Conservation (phyloP, 257 asterid genomes). For the Salvia splendens region DNA sequence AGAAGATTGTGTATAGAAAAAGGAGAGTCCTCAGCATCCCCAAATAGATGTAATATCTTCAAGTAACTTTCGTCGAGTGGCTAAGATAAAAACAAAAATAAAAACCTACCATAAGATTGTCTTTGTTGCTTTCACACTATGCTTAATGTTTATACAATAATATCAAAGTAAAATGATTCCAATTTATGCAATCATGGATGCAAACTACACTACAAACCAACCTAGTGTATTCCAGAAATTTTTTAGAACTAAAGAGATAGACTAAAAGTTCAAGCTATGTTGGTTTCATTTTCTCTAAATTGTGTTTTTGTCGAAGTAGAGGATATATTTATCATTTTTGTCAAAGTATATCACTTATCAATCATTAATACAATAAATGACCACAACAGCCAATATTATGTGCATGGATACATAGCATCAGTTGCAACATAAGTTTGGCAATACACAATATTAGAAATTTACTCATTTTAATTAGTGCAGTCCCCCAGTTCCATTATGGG, state of each 20-base stretch:
- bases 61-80: slow-evolving; percentile 63
- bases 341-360: not conserved
- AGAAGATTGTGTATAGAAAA: slow-evolving; percentile 97
- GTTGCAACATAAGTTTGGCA: not conserved
- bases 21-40: slow-evolving; percentile 78
- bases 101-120: slow-evolving; percentile 22
- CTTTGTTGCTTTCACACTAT: slow-evolving; percentile 4
- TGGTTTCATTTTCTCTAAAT: not conserved
- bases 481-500: not conserved
- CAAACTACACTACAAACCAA: not conserved
- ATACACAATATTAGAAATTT: not conserved
- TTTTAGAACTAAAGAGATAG: slow-evolving; percentile 2
- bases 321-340: not conserved
- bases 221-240: not conserved
- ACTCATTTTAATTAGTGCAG: not conserved
- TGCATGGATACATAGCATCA: not conserved
- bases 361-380: not conserved
- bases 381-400: not conserved
- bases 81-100: slow-evolving; percentile 43
- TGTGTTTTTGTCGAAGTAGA: not conserved
- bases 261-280: not conserved
- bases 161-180: not conserved
- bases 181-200: not conserved
- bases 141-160: not conserved
- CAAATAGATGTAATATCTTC: slow-evolving; percentile 80